Conservation (phyloP, 2,329 filamentous ascomycete species). For the Incumbomyces lentus region DNA sequence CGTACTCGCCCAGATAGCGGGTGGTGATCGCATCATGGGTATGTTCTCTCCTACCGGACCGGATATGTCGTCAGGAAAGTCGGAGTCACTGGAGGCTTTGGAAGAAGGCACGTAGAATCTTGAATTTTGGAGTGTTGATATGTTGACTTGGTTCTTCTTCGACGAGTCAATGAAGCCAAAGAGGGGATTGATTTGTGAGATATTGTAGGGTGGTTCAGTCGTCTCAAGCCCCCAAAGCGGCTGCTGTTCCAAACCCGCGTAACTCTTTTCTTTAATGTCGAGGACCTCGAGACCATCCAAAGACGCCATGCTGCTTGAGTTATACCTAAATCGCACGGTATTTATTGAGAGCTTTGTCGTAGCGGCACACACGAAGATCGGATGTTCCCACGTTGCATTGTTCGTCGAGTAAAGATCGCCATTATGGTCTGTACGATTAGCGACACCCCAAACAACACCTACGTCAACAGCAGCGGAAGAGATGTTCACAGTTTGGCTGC, state of each 20-base stretch:
- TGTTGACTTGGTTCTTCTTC: slow-evolving; percentile 22
- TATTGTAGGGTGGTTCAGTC: slow-evolving; percentile 14
- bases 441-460: slow-evolving; percentile 31
- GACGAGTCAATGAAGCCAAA: slow-evolving; percentile 31
- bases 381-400: slow-evolving; percentile 33
- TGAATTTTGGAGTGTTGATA: slow-evolving; percentile 25
- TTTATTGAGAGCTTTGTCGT: slow-evolving; percentile 36
- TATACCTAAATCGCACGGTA: slow-evolving; percentile 34
- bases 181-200: slow-evolving; percentile 23
- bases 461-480: slow-evolving; percentile 33
- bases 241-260: slow-evolving; percentile 21
- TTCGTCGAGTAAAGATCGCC: too few relatives aligned
- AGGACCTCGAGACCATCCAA: slow-evolving; percentile 23
- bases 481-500: slow-evolving; percentile 30
- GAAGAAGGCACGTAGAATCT: slow-evolving; percentile 16
- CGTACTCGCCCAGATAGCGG: neutral
- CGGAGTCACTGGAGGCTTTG: neutral
- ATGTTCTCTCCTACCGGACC: neutral
- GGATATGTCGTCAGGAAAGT: neutral
- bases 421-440: slow-evolving; percentile 31
- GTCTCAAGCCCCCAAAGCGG: slow-evolving; percentile 32
- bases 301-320: slow-evolving; percentile 20
- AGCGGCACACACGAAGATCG: slow-evolving; percentile 37
- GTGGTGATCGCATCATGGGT: neutral
- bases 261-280: slow-evolving; percentile 29